A percentile compares a stretch with the other conserved stretches of the same genome.
Evolutionary conservation across 2,329 filamentous ascomycete genomes (phyloP).

Genomic region (Geosmithia flava): DNA sequence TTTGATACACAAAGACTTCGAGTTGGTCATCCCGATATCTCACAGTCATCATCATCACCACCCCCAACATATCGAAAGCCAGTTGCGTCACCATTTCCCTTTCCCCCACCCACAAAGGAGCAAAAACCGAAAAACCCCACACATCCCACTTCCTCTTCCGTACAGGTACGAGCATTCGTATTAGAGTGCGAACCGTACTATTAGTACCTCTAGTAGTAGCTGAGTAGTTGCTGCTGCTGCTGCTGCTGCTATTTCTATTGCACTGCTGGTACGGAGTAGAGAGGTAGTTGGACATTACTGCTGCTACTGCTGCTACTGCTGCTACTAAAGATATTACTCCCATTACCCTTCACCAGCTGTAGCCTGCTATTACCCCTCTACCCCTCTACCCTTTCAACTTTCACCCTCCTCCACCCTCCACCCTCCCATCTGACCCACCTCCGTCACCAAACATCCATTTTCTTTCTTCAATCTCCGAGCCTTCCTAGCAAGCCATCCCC

Average conservation of each 20-base stretch:
- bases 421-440: background rate
- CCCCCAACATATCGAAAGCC: background rate
- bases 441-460: background rate
- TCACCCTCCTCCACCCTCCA: background rate
- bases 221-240: too few relatives aligned
- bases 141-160: background rate
- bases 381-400: background rate
- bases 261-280: too few relatives aligned
- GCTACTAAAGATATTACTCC: background rate
- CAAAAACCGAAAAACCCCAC: background rate
- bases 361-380: background rate
- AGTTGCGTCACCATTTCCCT: background rate
- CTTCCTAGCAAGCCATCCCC: background rate
- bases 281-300: too few relatives aligned
- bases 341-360: background rate
- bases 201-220: too few relatives aligned
- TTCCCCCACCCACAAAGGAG: too few relatives aligned
- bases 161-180: background rate
- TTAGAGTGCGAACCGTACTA: background rate
- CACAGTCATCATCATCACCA: background rate
- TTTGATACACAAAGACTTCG: too few relatives aligned
- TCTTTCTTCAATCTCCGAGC: background rate
- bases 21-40: too few relatives aligned
- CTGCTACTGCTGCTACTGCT: background rate
- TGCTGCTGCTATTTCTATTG: too few relatives aligned